phyloP scores from a whole-genome alignment of 2,329 filamentous ascomycete genomes.

The Trichophyton verrucosum region DNA sequence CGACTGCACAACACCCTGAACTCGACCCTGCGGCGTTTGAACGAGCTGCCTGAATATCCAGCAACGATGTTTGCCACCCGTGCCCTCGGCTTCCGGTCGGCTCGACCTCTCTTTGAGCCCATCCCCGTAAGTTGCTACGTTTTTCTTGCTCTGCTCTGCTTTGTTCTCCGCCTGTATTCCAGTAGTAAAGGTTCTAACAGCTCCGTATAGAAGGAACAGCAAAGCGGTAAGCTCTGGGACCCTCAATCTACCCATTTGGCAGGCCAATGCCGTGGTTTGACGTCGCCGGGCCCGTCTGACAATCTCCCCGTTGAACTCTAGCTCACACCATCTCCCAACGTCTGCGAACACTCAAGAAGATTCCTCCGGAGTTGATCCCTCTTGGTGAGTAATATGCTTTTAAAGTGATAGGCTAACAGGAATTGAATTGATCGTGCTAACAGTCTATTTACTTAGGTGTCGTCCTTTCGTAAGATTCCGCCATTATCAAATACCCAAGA shows the following conservation, averaged over 20 bases:
- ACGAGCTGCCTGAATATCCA: background rate
- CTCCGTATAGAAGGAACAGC: constrained; percentile 46
- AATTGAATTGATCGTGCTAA: constrained; percentile 1
- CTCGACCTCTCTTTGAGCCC: constrained; percentile 40
- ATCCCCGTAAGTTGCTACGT: constrained; percentile 52
- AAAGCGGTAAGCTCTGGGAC: constrained; percentile 39
- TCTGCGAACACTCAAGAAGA: constrained; percentile 73
- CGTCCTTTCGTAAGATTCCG: constrained; percentile 64
- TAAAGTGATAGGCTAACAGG: background rate
- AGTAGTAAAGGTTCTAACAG: constrained; percentile 30
- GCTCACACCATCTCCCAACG: constrained; percentile 96
- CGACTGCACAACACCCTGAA: background rate
- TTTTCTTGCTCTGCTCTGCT: constrained; percentile 6
- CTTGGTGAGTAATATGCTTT: constrained; percentile 54
- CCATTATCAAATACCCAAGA: constrained; percentile 6
- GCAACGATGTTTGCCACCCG: constrained; percentile 52
- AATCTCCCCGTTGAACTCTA: constrained; percentile 29
- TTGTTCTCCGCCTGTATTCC: constrained; percentile 14
- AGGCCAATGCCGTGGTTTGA: background rate
- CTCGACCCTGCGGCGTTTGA: background rate
- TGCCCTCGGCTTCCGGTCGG: constrained; percentile 50
- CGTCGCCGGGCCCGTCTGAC: constrained; percentile 3
- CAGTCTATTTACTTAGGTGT: constrained; percentile 47
- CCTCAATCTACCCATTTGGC: background rate
- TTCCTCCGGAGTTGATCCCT: constrained; percentile 87